phyloP scores from a whole-genome alignment of 208 protist genomes.

The Trypanosoma lewisi region DNA sequence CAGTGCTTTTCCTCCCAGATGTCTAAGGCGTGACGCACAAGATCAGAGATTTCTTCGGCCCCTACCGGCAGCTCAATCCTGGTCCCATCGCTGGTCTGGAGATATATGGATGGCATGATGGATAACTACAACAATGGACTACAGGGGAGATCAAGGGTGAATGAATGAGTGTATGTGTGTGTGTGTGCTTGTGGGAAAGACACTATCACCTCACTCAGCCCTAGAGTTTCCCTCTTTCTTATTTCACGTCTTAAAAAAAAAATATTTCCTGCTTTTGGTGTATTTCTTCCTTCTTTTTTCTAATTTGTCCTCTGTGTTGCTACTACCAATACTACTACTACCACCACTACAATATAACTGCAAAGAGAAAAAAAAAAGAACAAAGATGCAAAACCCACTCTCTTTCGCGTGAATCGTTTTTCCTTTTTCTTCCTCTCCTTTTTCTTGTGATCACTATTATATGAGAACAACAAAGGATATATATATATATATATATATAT shows the following conservation, averaged over 20 bases:
- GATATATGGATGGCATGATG: conserved; percentile 47
- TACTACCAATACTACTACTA: too few species aligned
- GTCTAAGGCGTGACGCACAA: conserved; percentile 48
- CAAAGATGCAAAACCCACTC: too few species aligned
- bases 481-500: background rate
- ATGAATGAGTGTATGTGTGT: background rate
- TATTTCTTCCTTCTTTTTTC: conserved; percentile 3
- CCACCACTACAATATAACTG: too few species aligned
- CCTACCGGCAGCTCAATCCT: conserved; percentile 41
- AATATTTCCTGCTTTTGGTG: too few species aligned
- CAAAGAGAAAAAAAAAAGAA: background rate
- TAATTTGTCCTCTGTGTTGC: background rate
- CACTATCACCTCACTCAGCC: background rate
- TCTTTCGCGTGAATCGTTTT: background rate
- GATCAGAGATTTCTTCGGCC: conserved; percentile 39
- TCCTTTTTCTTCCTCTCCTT: background rate
- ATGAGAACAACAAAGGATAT: background rate
- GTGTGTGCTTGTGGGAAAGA: too few species aligned
- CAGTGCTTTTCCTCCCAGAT: conserved; percentile 46
- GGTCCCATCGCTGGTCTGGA: conserved; percentile 60
- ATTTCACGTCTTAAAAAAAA: too few species aligned
- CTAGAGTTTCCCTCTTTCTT: background rate
- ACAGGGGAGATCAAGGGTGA: background rate
- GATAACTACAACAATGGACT: background rate
- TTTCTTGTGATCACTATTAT: too few species aligned